Percentiles rank a stretch among this genome's conserved stretches.
These are phyloP conservation scores for Malus fusca DNA, from an alignment of 306 rosid species.

Conservation along the genomic window DNA sequence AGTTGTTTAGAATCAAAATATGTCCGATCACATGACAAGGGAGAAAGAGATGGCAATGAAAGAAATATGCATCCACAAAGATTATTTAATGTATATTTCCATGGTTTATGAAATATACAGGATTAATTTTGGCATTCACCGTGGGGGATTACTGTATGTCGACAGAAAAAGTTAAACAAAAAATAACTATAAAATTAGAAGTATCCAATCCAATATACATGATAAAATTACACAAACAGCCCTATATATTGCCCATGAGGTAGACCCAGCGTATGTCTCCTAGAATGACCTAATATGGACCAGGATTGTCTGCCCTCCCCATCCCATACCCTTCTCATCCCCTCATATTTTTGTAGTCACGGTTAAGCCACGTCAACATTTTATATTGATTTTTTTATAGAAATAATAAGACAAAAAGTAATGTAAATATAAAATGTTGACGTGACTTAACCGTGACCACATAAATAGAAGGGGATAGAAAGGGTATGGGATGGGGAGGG, in stretches of 20 bases:
- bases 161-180: background rate
- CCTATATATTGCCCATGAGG: background rate
- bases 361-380: too few relatives aligned
- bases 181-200: background rate
- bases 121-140: background rate
- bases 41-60: background rate
- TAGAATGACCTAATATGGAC: background rate
- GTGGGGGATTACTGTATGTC: background rate
- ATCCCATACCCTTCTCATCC: too few relatives aligned
- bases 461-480: too few relatives aligned
- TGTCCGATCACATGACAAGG: background rate
- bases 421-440: too few relatives aligned
- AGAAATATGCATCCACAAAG: background rate
- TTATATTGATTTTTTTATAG: too few relatives aligned
- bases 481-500: too few relatives aligned
- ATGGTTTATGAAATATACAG: background rate
- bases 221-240: background rate
- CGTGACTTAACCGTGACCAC: too few relatives aligned
- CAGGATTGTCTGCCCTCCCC: too few relatives aligned
- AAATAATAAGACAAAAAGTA: too few relatives aligned
- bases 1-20: background rate
- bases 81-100: background rate
- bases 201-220: background rate
- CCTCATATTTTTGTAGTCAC: too few relatives aligned
- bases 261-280: background rate